Conservation (phyloP, 1,284 basidiomycete species). For the Leccinum solheimii region DNA sequence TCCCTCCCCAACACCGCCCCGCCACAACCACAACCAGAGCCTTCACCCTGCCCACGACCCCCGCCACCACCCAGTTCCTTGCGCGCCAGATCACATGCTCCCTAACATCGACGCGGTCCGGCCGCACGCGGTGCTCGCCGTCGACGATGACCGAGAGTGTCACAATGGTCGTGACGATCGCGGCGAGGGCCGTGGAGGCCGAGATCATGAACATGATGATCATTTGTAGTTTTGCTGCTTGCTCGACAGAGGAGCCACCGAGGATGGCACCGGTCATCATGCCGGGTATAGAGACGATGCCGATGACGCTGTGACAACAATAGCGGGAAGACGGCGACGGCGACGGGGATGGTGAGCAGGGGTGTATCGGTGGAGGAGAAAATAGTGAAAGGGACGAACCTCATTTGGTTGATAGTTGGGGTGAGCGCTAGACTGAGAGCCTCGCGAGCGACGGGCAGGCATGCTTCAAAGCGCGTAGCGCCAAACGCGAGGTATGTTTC, state of each 20-base stretch:
- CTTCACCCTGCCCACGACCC: constrained; percentile 17
- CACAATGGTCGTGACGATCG: constrained; percentile 62
- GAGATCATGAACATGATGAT: constrained; percentile 92
- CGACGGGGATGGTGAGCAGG: neutral
- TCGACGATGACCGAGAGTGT: constrained; percentile 68
- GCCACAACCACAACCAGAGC: neutral
- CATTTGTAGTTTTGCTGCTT: constrained; percentile 84
- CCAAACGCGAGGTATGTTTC: constrained; percentile 85
- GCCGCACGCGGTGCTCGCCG: constrained; percentile 64
- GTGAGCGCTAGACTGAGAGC: constrained; percentile 75
- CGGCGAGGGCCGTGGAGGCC: constrained; percentile 68
- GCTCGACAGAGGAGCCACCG: constrained; percentile 79
- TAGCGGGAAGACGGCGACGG: too few relatives aligned
- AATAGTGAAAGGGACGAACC: constrained; percentile 42
- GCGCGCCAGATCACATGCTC: constrained; percentile 51
- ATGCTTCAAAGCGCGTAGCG: constrained; percentile 77
- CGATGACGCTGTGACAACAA: constrained; percentile 58
- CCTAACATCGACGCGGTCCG: constrained; percentile 61
- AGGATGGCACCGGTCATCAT: constrained; percentile 92
- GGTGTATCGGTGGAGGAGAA: too few relatives aligned
- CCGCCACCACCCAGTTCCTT: constrained; percentile 33
- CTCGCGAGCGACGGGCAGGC: constrained; percentile 71
- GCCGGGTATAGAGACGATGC: constrained; percentile 71
- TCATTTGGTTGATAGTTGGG: constrained; percentile 84
- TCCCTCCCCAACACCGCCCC: constrained; percentile 15